Evolutionary conservation across 108 stramenopile genomes (phyloP).

Genomic region (Skeletonema tropicum): DNA sequence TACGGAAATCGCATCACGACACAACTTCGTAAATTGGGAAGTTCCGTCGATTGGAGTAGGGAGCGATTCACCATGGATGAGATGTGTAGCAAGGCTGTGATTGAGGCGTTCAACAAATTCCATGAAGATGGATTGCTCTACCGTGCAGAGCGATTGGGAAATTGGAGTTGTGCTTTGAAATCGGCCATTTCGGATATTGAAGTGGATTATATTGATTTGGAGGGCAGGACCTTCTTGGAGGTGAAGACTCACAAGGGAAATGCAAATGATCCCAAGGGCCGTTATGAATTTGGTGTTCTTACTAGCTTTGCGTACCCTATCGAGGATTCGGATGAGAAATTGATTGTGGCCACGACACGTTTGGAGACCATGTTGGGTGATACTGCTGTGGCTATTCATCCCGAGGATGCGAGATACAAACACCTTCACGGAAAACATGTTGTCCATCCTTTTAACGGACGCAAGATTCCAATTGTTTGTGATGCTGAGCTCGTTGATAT

Average conservation of each 20-base stretch:
- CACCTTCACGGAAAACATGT: slow-evolving; percentile 96
- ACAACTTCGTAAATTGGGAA: slow-evolving; percentile 92
- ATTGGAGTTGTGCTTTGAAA: slow-evolving; percentile 98
- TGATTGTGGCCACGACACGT: slow-evolving; percentile 99
- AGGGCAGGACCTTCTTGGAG: slow-evolving; percentile 88
- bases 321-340: slow-evolving; percentile 88
- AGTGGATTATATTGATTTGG: slow-evolving; percentile 96
- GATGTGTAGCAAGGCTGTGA: slow-evolving; percentile 90
- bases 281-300: slow-evolving; percentile 98
- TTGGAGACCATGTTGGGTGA: slow-evolving; percentile 99
- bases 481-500: slow-evolving; percentile 97
- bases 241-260: slow-evolving; percentile 97
- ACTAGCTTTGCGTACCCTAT: slow-evolving; percentile 98
- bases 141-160: slow-evolving; percentile 92
- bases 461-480: slow-evolving; percentile 92
- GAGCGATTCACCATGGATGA: slow-evolving; percentile 99
- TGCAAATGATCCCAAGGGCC: slow-evolving; percentile 83
- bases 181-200: slow-evolving; percentile 99
- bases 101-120: slow-evolving; percentile 92
- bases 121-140: slow-evolving; percentile 97
- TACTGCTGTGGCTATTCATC: slow-evolving; percentile 98
- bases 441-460: slow-evolving; percentile 96
- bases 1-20: slow-evolving; percentile 92
- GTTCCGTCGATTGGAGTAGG: slow-evolving; percentile 94
- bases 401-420: slow-evolving; percentile 96